phyloP scores from a whole-genome alignment of 163 green algal genomes.

The Chloromonas sp. region DNA sequence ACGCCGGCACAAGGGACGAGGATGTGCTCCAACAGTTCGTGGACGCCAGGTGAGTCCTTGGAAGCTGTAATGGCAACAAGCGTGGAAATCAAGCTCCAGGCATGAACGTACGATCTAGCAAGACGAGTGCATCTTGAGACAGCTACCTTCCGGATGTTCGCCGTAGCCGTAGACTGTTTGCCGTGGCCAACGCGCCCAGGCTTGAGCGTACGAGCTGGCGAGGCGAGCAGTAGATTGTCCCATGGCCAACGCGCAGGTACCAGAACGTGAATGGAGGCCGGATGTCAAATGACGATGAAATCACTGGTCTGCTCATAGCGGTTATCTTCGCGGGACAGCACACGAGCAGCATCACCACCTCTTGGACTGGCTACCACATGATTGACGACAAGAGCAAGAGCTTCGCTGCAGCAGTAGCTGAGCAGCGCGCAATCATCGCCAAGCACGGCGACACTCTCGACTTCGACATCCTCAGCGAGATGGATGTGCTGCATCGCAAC shows the following conservation, averaged over 20 bases:
- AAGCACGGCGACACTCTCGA: slow-evolving; percentile 68
- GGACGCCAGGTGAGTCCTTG: slow-evolving; percentile 52
- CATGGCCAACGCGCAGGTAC: slow-evolving; percentile 25
- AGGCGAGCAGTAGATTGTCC: too few relatives aligned
- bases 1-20: slow-evolving; percentile 57
- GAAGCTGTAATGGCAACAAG: too few relatives aligned
- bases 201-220: too few relatives aligned
- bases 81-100: too few relatives aligned
- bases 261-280: slow-evolving; percentile 69
- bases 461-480: slow-evolving; percentile 73
- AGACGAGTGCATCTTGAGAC: too few relatives aligned
- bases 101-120: too few relatives aligned
- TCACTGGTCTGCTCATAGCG: slow-evolving; percentile 95
- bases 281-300: slow-evolving; percentile 82
- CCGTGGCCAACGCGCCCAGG: too few relatives aligned
- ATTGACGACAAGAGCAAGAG: slow-evolving; percentile 45
- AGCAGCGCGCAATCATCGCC: slow-evolving; percentile 60
- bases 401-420: slow-evolving; percentile 51
- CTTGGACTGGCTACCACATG: slow-evolving; percentile 89
- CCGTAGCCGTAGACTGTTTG: too few relatives aligned
- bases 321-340: slow-evolving; percentile 98
- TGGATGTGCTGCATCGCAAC: slow-evolving; percentile 69
- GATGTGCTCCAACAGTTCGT: slow-evolving; percentile 96
- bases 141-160: too few relatives aligned
- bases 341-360: slow-evolving; percentile 86